Evolutionary conservation across 208 protist species (phyloP).

Genomic region (Leishmania braziliensis): DNA sequence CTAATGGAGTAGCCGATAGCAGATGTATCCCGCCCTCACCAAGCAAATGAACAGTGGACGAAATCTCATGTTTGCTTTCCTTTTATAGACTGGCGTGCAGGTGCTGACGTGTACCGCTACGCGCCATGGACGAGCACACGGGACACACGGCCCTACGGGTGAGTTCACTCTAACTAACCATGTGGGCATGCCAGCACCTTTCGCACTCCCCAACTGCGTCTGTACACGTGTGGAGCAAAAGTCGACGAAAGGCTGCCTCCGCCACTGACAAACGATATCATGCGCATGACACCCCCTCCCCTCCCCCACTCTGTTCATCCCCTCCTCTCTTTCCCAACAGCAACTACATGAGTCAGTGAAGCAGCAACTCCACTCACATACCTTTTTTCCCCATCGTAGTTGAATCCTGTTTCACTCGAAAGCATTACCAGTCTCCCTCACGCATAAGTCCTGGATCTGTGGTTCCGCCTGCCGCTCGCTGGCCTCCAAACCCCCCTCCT

Average conservation of each 20-base stretch:
- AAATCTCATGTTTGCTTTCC: background rate
- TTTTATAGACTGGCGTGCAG: background rate
- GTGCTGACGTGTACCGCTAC: background rate
- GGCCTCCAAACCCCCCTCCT: background rate
- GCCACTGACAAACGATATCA: background rate
- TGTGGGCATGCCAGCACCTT: background rate
- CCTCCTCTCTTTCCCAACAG: slow-evolving; percentile 8
- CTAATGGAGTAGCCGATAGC: background rate
- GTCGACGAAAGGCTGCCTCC: background rate
- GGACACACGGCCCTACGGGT: background rate
- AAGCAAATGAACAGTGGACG: background rate
- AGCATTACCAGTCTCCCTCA: background rate
- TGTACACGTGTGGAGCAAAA: background rate
- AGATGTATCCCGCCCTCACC: background rate
- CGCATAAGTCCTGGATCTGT: background rate
- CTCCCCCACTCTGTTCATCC: background rate
- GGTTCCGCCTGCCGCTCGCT: background rate
- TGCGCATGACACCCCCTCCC: background rate
- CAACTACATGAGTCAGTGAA: slow-evolving; percentile 4
- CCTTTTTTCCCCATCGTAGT: background rate
- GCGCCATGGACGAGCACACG: background rate
- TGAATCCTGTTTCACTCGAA: background rate
- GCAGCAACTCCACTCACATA: background rate
- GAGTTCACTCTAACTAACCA: background rate
- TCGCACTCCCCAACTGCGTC: background rate